These are phyloP conservation scores for Stemphylium beticola DNA, from an alignment of 2,329 filamentous ascomycete species.

Conservation along the genomic window DNA sequence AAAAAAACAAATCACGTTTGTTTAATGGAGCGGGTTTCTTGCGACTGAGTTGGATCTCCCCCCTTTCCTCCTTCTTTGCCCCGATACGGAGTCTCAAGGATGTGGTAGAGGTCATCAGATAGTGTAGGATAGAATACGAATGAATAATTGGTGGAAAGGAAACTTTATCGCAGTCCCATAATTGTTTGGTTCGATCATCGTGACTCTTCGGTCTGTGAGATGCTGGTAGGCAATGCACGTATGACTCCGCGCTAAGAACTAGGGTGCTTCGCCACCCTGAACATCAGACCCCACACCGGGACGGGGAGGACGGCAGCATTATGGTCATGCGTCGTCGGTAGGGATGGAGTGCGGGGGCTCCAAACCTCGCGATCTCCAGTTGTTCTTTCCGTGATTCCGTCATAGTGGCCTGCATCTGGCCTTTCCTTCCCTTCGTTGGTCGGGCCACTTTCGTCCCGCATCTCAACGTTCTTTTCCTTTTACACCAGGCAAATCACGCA, in stretches of 20 bases:
- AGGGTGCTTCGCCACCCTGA: neutral
- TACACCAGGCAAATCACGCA: no score
- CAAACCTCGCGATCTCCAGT: no score
- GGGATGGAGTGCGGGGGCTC: no score
- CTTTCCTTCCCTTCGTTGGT: no score
- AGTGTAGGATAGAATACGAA: constrained; percentile 34
- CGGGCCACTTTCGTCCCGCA: no score
- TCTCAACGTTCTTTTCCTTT: no score
- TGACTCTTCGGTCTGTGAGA: neutral
- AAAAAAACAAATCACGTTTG: constrained; percentile 43
- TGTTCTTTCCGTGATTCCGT: no score
- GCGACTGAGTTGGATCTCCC: constrained; percentile 43
- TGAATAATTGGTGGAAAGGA: constrained; percentile 4
- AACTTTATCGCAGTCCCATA: neutral
- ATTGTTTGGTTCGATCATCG: neutral
- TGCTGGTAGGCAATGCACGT: neutral
- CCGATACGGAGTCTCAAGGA: constrained; percentile 26
- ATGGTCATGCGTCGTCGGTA: no score
- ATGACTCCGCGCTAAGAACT: neutral
- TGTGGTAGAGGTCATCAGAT: constrained; percentile 45
- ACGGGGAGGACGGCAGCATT: no score
- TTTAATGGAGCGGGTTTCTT: constrained; percentile 32
- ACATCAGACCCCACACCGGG: neutral
- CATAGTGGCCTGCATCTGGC: no score
- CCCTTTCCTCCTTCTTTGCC: constrained; percentile 30